phyloP scores from a whole-genome alignment of 345 rosid species.

The Heritiera littoralis region DNA sequence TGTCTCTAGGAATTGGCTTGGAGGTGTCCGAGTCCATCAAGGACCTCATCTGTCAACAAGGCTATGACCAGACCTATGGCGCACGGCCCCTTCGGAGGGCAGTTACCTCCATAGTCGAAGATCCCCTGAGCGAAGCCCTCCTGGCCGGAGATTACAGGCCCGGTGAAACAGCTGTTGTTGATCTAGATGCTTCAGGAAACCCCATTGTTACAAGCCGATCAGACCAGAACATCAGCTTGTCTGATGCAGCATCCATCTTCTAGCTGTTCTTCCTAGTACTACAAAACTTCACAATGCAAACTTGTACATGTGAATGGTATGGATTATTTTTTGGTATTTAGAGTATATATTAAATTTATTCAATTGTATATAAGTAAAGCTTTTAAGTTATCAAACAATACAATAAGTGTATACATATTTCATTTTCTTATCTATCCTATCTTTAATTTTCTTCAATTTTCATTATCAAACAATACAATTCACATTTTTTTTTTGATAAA shows the following conservation, averaged over 20 bases:
- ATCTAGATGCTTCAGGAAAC: slow-evolving; percentile 76
- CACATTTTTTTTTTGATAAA: neutral
- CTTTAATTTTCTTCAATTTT: neutral
- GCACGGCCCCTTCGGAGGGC: slow-evolving; percentile 91
- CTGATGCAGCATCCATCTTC: slow-evolving; percentile 54
- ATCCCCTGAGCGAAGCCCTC: slow-evolving; percentile 83
- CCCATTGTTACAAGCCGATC: slow-evolving; percentile 55
- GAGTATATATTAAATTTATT: slow-evolving; percentile 35
- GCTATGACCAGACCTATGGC: slow-evolving; percentile 74
- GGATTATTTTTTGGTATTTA: slow-evolving; percentile 20
- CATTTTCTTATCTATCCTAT: neutral
- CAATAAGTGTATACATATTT: neutral
- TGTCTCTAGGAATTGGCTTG: slow-evolving; percentile 73
- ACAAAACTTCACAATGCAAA: neutral
- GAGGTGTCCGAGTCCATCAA: slow-evolving; percentile 81
- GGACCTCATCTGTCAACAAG: slow-evolving; percentile 78
- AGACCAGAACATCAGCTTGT: slow-evolving; percentile 44
- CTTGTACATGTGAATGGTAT: slow-evolving; percentile 24
- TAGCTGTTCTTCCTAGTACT: slow-evolving; percentile 21
- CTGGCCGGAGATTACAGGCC: slow-evolving; percentile 71
- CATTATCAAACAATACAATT: no score
- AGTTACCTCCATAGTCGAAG: slow-evolving; percentile 72
- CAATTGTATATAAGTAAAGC: slow-evolving; percentile 39
- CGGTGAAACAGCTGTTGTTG: slow-evolving; percentile 75
- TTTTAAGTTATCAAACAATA: neutral